Conservation (phyloP, 1,139 yeast species). For the Kodamaea arcana region DNA sequence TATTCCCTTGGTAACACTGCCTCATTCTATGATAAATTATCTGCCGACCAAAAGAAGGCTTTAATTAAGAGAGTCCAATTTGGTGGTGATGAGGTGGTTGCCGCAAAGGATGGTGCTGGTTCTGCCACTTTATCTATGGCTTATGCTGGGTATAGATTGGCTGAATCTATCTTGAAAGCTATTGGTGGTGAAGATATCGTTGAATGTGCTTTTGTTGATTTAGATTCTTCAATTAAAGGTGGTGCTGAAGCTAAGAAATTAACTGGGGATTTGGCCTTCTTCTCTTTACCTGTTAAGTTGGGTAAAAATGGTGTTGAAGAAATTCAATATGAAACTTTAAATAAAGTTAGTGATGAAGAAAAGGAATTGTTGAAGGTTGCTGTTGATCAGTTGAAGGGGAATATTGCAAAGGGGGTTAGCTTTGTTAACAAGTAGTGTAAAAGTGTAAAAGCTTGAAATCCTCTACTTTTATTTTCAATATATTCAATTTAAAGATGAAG, state of each 20-base stretch:
- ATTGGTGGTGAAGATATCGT: constrained; percentile 50
- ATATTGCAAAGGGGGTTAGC: constrained; percentile 29
- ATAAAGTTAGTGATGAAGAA: constrained; percentile 55
- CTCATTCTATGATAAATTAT: constrained; percentile 19
- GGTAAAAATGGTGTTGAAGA: constrained; percentile 87
- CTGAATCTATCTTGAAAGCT: constrained; percentile 81
- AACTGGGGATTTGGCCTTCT: constrained; percentile 82
- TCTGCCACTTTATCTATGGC: constrained; percentile 99
- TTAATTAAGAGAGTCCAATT: constrained; percentile 92
- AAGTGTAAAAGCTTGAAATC: no score
- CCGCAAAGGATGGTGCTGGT: constrained; percentile 98
- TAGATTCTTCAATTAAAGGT: constrained; percentile 40
- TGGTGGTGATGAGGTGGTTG: constrained; percentile 98
- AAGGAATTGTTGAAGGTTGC: constrained; percentile 75
- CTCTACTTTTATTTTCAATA: no score
- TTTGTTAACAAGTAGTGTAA: constrained; percentile 19
- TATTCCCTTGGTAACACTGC: constrained; percentile 53
- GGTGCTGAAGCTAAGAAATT: constrained; percentile 76
- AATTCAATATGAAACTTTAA: constrained; percentile 47
- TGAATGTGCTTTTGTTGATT: constrained; percentile 70
- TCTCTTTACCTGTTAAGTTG: constrained; percentile 86
- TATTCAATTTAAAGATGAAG: no score
- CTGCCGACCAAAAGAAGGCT: constrained; percentile 38
- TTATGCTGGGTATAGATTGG: constrained; percentile 93
- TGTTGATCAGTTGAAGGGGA: constrained; percentile 75